Evolutionary conservation across 169 alveolate species (phyloP).

Genomic region (Eimeria nieschulzi): DNA sequence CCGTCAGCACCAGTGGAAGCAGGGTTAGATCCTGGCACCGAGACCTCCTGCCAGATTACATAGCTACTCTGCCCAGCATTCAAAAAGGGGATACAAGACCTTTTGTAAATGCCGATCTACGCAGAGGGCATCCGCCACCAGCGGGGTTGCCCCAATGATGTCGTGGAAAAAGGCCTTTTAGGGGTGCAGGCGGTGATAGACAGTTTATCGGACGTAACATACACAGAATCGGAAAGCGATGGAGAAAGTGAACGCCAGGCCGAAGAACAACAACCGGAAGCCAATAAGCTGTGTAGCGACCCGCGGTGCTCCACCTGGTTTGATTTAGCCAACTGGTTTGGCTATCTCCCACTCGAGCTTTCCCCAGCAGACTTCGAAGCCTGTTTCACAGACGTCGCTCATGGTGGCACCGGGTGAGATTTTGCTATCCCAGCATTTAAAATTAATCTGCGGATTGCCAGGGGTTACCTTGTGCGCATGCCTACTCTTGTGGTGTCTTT

Average conservation of each 20-base stretch:
- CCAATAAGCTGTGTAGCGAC: conserved; percentile 51
- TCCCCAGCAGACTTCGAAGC: conserved; percentile 66
- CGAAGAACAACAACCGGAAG: background rate
- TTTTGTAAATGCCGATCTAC: conserved; percentile 8
- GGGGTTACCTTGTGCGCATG: too few relatives aligned
- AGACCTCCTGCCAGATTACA: too few relatives aligned
- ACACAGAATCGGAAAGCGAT: background rate
- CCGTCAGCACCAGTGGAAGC: too few relatives aligned
- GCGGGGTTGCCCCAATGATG: conserved; percentile 40
- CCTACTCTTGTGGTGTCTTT: too few relatives aligned
- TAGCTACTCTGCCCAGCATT: too few relatives aligned
- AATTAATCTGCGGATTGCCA: too few relatives aligned
- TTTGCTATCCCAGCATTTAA: background rate
- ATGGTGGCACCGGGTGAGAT: conserved; percentile 73
- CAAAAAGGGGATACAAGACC: too few relatives aligned
- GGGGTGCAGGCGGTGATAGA: background rate
- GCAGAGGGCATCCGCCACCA: conserved; percentile 62
- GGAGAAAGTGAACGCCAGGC: background rate
- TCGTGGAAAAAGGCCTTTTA: background rate
- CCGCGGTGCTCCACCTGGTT: conserved; percentile 74
- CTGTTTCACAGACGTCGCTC: conserved; percentile 77
- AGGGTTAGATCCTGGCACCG: too few relatives aligned
- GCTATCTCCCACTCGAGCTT: conserved; percentile 50
- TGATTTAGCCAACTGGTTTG: conserved; percentile 75
- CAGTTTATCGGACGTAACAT: background rate